Base-by-base conservation (phyloP, 2,329 filamentous ascomycete genomes). In the Dissoconium aciculare region DNA sequence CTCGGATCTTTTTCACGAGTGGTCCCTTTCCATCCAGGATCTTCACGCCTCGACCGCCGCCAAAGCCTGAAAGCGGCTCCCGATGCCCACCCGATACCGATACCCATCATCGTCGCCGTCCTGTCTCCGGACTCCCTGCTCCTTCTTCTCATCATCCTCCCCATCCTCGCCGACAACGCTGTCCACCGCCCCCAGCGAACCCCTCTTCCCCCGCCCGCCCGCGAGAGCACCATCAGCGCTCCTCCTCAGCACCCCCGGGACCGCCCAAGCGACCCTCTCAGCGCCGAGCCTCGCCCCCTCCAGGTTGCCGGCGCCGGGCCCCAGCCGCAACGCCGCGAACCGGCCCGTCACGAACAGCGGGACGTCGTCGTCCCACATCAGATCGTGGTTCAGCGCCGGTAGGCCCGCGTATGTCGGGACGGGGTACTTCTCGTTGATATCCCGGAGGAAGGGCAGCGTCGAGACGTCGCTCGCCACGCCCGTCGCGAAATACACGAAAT, bases 401-500 rank as follows among this genome's bases (percentile, higher is more conserved):
- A 84, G 57, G 0, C 80, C 80, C 3, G 71, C 71, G 14, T 70
- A 63, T 0, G 60, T 65, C 11, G 70, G 54, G 17, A 87, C 64
- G 0, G 77, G 78, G 37, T 75, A 62, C 11, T 71, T 63, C 3
- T 57, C 39, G 5, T 68, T 53, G 47, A 87, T 67, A 0, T 58
- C 66, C 33, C 69, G 55, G 9, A 87, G 55, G 33, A 73, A 72
- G 0, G 74, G 66, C 13, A 84, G 59, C 2, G 61, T 60, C 1
- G 55, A 46, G 15, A 82, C 68, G 39, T 83, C 64, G 0, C 71
- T 69, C 28, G 71, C 64, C 23, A 79, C 68, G 0, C 80, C 80
- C 0, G 80, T 87, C 10, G 80, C 78, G 45, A 78, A 81, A 53
- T 79, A 78, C 39, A 84, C 70, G 52, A 77, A 78, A 50, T 84